Evolutionary conservation across 2,329 filamentous ascomycete species (phyloP), one percentile per base, ranked within the genome.

Genomic region (Berkeleyomyces basicola): DNA sequence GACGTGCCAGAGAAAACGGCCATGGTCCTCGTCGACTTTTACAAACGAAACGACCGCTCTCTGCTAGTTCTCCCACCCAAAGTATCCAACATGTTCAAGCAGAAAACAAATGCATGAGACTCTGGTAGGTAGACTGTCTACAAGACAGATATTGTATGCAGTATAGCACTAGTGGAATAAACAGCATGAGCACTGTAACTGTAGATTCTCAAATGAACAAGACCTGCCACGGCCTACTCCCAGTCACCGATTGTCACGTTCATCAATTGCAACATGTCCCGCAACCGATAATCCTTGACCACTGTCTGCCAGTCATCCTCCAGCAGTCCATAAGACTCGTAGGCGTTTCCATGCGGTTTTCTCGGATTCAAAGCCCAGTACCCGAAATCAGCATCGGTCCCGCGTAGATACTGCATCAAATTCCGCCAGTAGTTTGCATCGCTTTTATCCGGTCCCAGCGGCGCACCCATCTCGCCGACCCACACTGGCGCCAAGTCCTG

Each of bases 1-100:
- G 93, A 99, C 72, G 81, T 92, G 59, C 91, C 93, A 0, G 87
- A 90, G 70, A 95, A 92, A 77, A 95, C 87, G 51, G 93, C 93
- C 0, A 79, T 87, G 68, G 81, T 90, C 7, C 76, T 97, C 60
- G 88, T 87, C 1, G 93, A 99, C 71, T 97, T 99, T 71, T 92
- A 93, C 70, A 86, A 85, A 67, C 79, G 93, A 61, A 99, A 99
- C 70, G 92, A 97, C 74, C 80, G 91, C 65, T 90, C 83, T 68
- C 81, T 85, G 9, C 72, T 99, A 64, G 87, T 97, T 1, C 76
- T 99, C 66, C 93, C 93, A 40, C 91, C 91, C 0, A 99, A 99
- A 73, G 91, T 99, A 1, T 86, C 85, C 1, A 86, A 91, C 67
- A 74, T 91, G 69, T 69, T 85, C 57, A 80, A 74, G 62, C 80